Base-by-base conservation (phyloP, 2,329 filamentous ascomycete genomes). In the Apiospora rasikravindrae region DNA sequence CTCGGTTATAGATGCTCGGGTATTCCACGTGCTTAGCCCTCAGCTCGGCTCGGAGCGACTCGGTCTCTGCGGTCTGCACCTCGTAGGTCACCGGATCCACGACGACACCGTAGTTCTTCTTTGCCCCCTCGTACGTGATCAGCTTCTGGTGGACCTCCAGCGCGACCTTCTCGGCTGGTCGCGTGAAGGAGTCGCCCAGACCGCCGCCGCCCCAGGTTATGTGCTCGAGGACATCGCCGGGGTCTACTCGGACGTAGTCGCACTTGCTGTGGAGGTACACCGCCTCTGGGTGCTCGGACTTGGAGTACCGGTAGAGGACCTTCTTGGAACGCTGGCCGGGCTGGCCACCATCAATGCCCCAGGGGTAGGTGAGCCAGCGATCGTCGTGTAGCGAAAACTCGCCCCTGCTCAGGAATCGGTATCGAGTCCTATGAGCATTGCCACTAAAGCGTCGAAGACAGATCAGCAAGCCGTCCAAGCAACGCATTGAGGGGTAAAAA, bases 171-270 rank as follows among this genome's bases (percentile, higher is more conserved):
- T 81, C 78, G 0, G 83, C 79, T 0, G 85, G 83, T 0, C 85
- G 81, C 0, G 81, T 83, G 7, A 87, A 77, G 0, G 84, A 82
- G 75, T 87, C 84, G 44, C 85, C 86, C 16, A 87, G 81, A 1
- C 85, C 85, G 29, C 84, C 85, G 40, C 84, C 85, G 66, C 85
- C 85, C 85, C 85, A 87, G 5, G 86, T 87, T 42, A 86, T 81
- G 83, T 83, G 87, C 77, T 87, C 85, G 6, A 87, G 82, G 1
- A 86, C 80, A 73, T 88, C 85, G 16, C 82, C 84, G 1, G 82
- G 83, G 45, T 82, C 77, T 1, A 87, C 85, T 22, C 81, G 80
- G 37, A 87, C 75, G 74, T 86, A 82, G 74, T 87, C 85, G 73
- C 84, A 85, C 75, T 87, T 87, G n/a, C 81, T 84, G 13, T 83